phyloP scores from a whole-genome alignment of 768 basidiomycete species.

The Tephrocybe sp. region DNA sequence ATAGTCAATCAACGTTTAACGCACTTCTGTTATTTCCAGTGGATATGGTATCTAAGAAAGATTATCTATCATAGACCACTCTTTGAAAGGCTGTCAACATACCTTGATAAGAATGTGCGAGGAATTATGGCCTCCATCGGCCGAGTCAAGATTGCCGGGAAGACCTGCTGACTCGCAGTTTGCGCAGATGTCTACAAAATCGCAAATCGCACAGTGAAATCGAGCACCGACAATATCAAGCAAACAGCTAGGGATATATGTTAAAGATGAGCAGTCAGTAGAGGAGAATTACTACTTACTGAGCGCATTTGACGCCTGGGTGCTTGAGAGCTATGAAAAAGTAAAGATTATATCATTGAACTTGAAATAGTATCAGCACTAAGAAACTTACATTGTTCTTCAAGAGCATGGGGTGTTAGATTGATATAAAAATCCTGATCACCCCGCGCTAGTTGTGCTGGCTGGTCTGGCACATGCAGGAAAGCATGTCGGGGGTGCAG shows the following conservation, averaged over 20 bases:
- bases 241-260: constrained; percentile 59
- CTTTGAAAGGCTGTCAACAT: no score
- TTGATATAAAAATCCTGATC: constrained; percentile 37
- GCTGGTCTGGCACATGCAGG: constrained; percentile 72
- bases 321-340: constrained; percentile 67
- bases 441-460: constrained; percentile 34
- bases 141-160: constrained; percentile 77
- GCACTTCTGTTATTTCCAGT: constrained; percentile 66
- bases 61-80: background rate
- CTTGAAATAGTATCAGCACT: background rate
- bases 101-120: constrained; percentile 97
- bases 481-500: constrained; percentile 90
- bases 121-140: constrained; percentile 76
- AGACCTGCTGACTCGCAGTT: constrained; percentile 87
- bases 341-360: background rate
- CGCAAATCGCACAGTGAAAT: constrained; percentile 91
- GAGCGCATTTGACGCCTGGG: constrained; percentile 80
- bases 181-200: constrained; percentile 80
- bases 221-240: constrained; percentile 90
- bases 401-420: constrained; percentile 39
- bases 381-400: constrained; percentile 58
- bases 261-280: background rate
- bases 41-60: constrained; percentile 83
- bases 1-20: constrained; percentile 4
- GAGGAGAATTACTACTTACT: constrained; percentile 51